These are phyloP conservation scores for Prunus campanulata DNA, from an alignment of 306 rosid genomes.

Conservation along the genomic window DNA sequence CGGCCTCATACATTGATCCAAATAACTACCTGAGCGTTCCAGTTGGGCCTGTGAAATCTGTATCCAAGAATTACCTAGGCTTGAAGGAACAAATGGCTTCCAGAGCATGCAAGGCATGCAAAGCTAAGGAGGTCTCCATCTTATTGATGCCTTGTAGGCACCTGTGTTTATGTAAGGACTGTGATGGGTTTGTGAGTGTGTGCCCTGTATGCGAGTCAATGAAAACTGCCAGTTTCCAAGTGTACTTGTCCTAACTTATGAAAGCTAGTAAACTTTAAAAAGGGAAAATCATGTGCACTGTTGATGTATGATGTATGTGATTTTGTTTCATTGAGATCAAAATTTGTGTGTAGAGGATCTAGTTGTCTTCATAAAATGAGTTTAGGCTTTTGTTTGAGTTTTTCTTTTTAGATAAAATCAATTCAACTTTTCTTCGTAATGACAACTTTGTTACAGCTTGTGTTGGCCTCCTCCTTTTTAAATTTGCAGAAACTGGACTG, in stretches of 20 bases:
- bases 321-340: not conserved
- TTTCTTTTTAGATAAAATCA: not conserved
- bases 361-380: constrained; percentile 10
- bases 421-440: not conserved
- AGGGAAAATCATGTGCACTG: constrained; percentile 4
- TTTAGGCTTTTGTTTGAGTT: not conserved
- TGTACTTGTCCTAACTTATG: constrained; percentile 56
- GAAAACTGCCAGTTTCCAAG: constrained; percentile 71
- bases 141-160: constrained; percentile 94
- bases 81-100: constrained; percentile 47
- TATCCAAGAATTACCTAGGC: constrained; percentile 35
- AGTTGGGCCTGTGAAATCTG: constrained; percentile 26
- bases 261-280: constrained; percentile 19
- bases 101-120: constrained; percentile 74
- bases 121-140: constrained; percentile 70
- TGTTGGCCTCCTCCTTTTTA: too few species aligned
- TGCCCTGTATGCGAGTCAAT: constrained; percentile 80
- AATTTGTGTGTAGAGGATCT: not conserved
- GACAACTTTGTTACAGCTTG: too few species aligned
- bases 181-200: constrained; percentile 60
- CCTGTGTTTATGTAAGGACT: constrained; percentile 80
- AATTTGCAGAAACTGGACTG: too few species aligned
- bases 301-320: constrained; percentile 17
- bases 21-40: constrained; percentile 51
- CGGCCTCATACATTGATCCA: constrained; percentile 61